Evolutionary conservation across 169 alveolate species (phyloP), one percentile per base, ranked within the genome.

Genomic region (Amoebophrya sp.): DNA sequence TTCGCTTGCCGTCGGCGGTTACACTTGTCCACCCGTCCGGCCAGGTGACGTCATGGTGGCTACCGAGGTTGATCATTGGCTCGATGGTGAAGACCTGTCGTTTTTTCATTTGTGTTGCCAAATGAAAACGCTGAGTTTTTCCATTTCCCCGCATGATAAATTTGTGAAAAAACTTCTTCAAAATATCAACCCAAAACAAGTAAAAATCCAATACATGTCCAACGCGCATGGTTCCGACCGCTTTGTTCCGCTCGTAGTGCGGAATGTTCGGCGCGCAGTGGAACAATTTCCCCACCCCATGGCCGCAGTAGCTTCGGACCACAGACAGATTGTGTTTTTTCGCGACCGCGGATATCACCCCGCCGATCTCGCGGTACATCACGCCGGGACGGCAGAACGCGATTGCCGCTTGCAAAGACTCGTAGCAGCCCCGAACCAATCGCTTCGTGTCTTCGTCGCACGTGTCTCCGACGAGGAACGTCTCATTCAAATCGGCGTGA

Each of bases 41-140:
- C 99, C 99, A 99, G 47, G 96, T 95, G 23, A 94, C 93, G 95
- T 98, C 99, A 93, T 95, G 95, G 95, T 96, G 97, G 39, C 95
- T 95, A 39, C 99, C 99, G 91, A 96, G 95, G 94, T 98, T 98
- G 40, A 99, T 96, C 99, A 99, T 99, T 41, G 99, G 99, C 95
- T 99, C 99, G 35, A 99, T 98, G 25, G 99, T 99, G 94, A 99
- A 99, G 40, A 98, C 97, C 94, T 99, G 99, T 0, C 99, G 99
- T 32, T 99, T 98, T 93, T 97, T 97, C 96, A 97, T 92, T 47
- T 88, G 40, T 32, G 32, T 1, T 3, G 32, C 41, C 32, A 47
- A 35, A 23, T 2, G n/a, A 88, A 25, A 88, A 77, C 39, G 33
- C 89, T 32, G 10, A 14, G 10, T 12, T 77, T n/a, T 18, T 29